These are phyloP conservation scores for Cinchona pubescens DNA, from an alignment of 257 asterid genomes.

Conservation along the genomic window DNA sequence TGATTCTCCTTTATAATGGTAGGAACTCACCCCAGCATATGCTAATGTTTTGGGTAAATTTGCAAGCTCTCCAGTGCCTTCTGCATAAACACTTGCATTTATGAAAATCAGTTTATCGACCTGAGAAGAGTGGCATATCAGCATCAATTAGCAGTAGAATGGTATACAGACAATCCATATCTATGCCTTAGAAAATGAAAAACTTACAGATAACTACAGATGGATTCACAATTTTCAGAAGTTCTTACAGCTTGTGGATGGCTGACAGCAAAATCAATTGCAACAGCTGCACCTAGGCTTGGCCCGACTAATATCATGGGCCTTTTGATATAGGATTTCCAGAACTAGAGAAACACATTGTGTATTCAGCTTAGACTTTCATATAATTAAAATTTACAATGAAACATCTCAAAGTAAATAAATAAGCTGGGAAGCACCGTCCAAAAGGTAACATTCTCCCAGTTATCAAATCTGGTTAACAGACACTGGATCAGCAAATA, in stretches of 20 bases:
- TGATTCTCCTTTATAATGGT: constrained; percentile 22
- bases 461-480: not conserved
- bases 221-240: constrained; percentile 12
- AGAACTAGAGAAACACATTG: constrained; percentile 43
- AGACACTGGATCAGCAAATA: not conserved
- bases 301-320: constrained; percentile 95
- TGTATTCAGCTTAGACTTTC: constrained; percentile 13
- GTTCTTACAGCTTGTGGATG: constrained; percentile 79
- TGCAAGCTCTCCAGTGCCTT: constrained; percentile 90
- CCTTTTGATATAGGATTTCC: constrained; percentile 66
- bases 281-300: constrained; percentile 93
- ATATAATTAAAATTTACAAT: not conserved
- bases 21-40: constrained; percentile 71
- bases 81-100: constrained; percentile 93
- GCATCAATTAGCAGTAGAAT: not conserved
- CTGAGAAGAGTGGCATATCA: constrained; percentile 36
- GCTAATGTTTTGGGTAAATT: constrained; percentile 69
- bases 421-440: not conserved
- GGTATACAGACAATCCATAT: not conserved
- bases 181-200: not conserved
- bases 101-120: constrained; percentile 81
- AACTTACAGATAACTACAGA: too few relatives aligned
- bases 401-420: not conserved
- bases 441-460: not conserved
- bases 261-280: constrained; percentile 66